Evolutionary conservation across 192 early-diverging fungal species (phyloP).

Genomic region (Coemansia javaensis): DNA sequence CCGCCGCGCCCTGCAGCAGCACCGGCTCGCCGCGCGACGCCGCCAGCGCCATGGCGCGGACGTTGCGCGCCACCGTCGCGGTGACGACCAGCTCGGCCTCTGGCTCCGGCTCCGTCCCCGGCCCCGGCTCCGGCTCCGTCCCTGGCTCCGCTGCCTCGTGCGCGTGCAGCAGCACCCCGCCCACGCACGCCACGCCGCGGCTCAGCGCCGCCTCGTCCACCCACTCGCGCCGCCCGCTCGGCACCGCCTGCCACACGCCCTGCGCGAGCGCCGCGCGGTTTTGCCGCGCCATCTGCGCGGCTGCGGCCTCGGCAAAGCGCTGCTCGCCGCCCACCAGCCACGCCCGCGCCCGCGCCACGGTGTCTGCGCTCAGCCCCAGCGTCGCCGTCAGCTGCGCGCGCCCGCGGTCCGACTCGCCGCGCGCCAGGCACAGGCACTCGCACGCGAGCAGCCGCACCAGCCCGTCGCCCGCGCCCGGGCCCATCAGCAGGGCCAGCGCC

Average conservation of each 20-base stretch:
- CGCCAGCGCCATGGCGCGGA: slow-evolving; percentile 78
- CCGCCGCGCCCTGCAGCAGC: slow-evolving; percentile 77
- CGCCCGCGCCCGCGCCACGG: slow-evolving; percentile 11
- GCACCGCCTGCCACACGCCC: slow-evolving; percentile 8
- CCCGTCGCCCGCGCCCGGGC: not conserved
- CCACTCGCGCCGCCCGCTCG: slow-evolving; percentile 9
- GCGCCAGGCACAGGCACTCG: slow-evolving; percentile 30
- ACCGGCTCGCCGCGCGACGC: slow-evolving; percentile 82
- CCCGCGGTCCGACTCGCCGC: slow-evolving; percentile 18
- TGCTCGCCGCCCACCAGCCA: slow-evolving; percentile 29
- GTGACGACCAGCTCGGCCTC: slow-evolving; percentile 64
- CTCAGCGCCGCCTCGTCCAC: slow-evolving; percentile 15
- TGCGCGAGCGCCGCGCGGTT: slow-evolving; percentile 3
- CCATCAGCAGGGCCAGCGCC: slow-evolving; percentile 28
- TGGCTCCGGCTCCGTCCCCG: not conserved
- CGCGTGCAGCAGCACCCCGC: slow-evolving; percentile 44
- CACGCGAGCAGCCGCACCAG: slow-evolving; percentile 22
- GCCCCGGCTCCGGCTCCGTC: not conserved
- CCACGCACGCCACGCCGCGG: slow-evolving; percentile 32
- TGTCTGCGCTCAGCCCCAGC: not conserved
- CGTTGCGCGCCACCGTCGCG: slow-evolving; percentile 66
- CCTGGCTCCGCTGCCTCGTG: slow-evolving; percentile 10
- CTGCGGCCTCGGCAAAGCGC: slow-evolving; percentile 6
- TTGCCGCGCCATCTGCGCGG: slow-evolving; percentile 3
- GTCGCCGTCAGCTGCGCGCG: slow-evolving; percentile 11